Percentiles rank a stretch among this genome's conserved stretches.
phyloP scores from a whole-genome alignment of 352 stramenopile genomes.

The Phytopythium vexans region DNA sequence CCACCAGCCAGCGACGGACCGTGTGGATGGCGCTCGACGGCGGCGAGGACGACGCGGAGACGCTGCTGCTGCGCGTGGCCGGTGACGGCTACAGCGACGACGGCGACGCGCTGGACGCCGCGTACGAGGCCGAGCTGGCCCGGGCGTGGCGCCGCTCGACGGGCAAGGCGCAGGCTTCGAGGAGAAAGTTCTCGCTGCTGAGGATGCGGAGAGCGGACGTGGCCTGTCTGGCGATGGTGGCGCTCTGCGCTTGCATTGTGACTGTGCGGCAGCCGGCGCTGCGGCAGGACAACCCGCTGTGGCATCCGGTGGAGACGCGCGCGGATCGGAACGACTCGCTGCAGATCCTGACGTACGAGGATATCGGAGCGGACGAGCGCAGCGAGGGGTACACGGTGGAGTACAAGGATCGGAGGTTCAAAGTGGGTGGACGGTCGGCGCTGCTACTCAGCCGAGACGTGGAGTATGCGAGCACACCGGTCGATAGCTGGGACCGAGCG shows the following conservation, averaged over 20 bases:
- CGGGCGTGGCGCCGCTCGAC: conserved; percentile 4
- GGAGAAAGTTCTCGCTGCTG: too few species aligned
- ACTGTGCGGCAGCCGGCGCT: conserved; percentile 34
- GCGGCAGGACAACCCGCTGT: conserved; percentile 41
- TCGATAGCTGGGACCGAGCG: conserved; percentile 49
- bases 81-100: background rate
- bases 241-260: conserved; percentile 52
- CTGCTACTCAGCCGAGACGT: conserved; percentile 70
- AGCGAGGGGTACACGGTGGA: conserved; percentile 45
- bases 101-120: background rate
- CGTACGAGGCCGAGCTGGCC: background rate
- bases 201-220: conserved; percentile 44
- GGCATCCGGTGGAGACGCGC: conserved; percentile 1
- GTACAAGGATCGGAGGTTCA: conserved; percentile 50
- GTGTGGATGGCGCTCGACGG: background rate
- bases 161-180: conserved; percentile 2
- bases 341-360: conserved; percentile 57
- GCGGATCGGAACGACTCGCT: background rate
- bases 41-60: conserved; percentile 11
- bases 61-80: conserved; percentile 20
- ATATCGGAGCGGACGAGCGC: conserved; percentile 36
- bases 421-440: conserved; percentile 50
- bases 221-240: conserved; percentile 39
- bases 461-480: conserved; percentile 53
- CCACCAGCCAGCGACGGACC: too few species aligned